Evolutionary conservation across 352 stramenopile genomes (phyloP).

Genomic region (Pythium oligandrum): DNA sequence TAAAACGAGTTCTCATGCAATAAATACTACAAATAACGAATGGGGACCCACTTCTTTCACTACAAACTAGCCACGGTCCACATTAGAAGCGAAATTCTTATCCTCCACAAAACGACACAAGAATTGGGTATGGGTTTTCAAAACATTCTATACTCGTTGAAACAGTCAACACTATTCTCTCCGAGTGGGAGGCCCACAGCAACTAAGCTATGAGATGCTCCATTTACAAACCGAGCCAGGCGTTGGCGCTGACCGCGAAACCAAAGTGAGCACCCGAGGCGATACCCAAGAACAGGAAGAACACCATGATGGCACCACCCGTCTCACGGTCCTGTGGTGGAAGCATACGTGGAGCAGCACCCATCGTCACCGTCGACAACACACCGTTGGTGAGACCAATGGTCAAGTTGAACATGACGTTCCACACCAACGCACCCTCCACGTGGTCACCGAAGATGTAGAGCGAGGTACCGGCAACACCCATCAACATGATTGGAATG

Average conservation of each 20-base stretch:
- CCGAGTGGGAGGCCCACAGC: too few relatives aligned
- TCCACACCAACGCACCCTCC: conserved; percentile 26
- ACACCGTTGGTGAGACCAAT: conserved; percentile 52
- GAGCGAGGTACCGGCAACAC: conserved; percentile 39
- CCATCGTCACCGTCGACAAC: conserved; percentile 62
- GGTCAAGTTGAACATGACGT: conserved; percentile 40
- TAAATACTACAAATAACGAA: too few relatives aligned
- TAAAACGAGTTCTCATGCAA: too few relatives aligned
- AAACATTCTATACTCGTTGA: too few relatives aligned
- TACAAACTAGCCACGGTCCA: too few relatives aligned
- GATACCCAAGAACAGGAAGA: conserved; percentile 53
- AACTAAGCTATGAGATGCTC: too few relatives aligned
- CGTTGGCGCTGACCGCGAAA: conserved; percentile 43
- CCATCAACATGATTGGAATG: conserved; percentile 55
- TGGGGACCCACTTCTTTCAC: too few relatives aligned
- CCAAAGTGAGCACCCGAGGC: conserved; percentile 38
- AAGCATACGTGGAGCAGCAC: conserved; percentile 39
- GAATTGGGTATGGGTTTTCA: too few relatives aligned
- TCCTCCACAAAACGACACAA: too few relatives aligned
- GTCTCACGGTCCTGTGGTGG: conserved; percentile 51
- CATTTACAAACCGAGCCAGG: conserved; percentile 37
- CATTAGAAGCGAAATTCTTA: too few relatives aligned
- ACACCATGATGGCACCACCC: conserved; percentile 50
- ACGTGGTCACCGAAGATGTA: conserved; percentile 40
- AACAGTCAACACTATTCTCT: too few relatives aligned